Conservation (phyloP, 352 stramenopile genomes). For the Globisporangium heterothallicum region DNA sequence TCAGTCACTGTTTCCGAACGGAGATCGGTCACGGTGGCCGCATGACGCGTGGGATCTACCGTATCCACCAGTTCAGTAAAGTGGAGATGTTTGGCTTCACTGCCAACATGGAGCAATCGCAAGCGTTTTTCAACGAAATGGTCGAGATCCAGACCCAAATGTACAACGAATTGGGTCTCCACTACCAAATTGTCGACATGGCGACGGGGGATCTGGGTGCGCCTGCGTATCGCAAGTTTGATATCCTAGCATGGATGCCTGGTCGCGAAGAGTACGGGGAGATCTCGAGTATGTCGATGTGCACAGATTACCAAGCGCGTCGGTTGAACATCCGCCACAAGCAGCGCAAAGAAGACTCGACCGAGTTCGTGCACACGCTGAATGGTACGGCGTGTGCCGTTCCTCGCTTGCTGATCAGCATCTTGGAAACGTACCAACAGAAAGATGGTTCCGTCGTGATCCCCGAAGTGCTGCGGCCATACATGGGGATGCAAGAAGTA, state of each 20-base stretch:
- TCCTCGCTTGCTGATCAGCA: constrained; percentile 74
- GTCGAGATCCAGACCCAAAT: constrained; percentile 71
- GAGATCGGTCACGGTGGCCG: constrained; percentile 79
- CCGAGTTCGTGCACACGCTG: constrained; percentile 83
- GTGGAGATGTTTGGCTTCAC: constrained; percentile 88
- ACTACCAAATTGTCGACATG: constrained; percentile 84
- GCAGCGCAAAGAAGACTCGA: constrained; percentile 44
- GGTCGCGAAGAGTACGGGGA: constrained; percentile 73
- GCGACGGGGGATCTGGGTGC: constrained; percentile 73
- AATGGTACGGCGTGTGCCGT: constrained; percentile 84
- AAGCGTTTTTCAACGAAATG: constrained; percentile 77
- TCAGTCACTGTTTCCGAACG: constrained; percentile 86
- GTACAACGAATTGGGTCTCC: constrained; percentile 71
- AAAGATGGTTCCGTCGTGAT: constrained; percentile 74
- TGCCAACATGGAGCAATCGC: constrained; percentile 55
- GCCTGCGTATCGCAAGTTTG: constrained; percentile 82
- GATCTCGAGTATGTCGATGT: constrained; percentile 85
- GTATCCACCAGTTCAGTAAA: constrained; percentile 89
- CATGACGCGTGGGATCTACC: constrained; percentile 76
- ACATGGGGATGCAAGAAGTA: constrained; percentile 72
- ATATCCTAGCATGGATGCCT: constrained; percentile 86
- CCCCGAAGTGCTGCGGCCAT: constrained; percentile 69
- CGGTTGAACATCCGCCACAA: constrained; percentile 85
- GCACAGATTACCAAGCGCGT: constrained; percentile 86
- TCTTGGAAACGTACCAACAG: constrained; percentile 84